Conservation (phyloP, 306 rosid species). For the Fragaria ananassa region DNA sequence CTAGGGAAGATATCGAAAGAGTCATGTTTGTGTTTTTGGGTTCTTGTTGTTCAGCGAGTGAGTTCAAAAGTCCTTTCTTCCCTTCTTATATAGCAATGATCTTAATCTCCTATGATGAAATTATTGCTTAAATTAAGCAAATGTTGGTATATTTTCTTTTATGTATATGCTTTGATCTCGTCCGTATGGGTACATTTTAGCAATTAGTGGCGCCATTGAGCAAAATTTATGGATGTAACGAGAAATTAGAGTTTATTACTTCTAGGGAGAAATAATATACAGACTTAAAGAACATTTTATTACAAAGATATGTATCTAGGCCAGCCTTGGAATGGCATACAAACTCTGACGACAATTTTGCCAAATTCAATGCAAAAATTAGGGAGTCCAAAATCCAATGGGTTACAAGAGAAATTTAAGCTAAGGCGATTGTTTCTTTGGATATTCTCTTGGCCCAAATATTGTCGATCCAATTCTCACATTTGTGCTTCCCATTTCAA, state of each 20-base stretch:
- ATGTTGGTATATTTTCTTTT: background rate
- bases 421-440: constrained; percentile 42
- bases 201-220: background rate
- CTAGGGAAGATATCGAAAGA: background rate
- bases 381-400: too few species aligned
- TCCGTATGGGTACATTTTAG: background rate
- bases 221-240: background rate
- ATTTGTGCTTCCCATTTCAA: constrained; percentile 87
- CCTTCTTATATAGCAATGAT: background rate
- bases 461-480: constrained; percentile 90
- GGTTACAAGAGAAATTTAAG: background rate
- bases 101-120: background rate
- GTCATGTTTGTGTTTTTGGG: background rate
- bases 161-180: background rate
- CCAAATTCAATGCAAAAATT: background rate
- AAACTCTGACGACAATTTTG: background rate
- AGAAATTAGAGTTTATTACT: background rate
- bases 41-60: too few species aligned
- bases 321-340: background rate
- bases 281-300: background rate
- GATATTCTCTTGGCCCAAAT: constrained; percentile 89
- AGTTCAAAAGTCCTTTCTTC: background rate
- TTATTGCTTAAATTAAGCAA: background rate
- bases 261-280: too few species aligned
- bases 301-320: background rate